Evolutionary conservation across 352 stramenopile genomes (phyloP).

Genomic region (Globisporangium polare): DNA sequence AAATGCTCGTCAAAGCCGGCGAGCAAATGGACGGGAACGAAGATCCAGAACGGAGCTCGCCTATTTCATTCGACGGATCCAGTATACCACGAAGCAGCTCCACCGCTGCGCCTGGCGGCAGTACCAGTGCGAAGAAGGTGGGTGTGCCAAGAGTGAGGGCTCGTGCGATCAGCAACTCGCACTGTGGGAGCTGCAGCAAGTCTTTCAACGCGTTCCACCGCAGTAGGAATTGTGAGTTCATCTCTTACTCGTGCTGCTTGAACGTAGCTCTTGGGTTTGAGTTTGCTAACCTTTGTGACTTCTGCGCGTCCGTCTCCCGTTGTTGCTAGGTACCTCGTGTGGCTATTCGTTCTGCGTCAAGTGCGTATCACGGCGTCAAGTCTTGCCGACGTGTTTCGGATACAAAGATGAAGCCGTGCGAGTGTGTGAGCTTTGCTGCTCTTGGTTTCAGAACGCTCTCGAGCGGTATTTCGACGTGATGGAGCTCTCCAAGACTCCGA

Average conservation of each 20-base stretch:
- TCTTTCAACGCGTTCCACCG: conserved; percentile 74
- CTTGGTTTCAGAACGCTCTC: conserved; percentile 67
- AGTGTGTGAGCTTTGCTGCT: conserved; percentile 51
- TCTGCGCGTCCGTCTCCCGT: background rate
- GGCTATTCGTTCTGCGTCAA: conserved; percentile 65
- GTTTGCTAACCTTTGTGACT: conserved; percentile 1
- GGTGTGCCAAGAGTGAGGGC: conserved; percentile 46
- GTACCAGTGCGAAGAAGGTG: conserved; percentile 5
- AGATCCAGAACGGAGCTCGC: conserved; percentile 11
- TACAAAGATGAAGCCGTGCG: conserved; percentile 42
- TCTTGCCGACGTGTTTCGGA: conserved; percentile 59
- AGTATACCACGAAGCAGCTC: background rate
- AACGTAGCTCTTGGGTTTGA: background rate
- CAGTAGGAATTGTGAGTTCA: conserved; percentile 42
- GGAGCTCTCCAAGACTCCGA: conserved; percentile 27
- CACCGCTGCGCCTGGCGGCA: background rate
- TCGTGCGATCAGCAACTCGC: conserved; percentile 22
- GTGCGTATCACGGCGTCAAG: conserved; percentile 47
- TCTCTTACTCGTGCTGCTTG: background rate
- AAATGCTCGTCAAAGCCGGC: conserved; percentile 43
- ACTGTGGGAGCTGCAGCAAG: conserved; percentile 51
- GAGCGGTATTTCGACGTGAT: conserved; percentile 66
- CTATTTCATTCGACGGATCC: conserved; percentile 10
- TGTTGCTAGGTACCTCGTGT: conserved; percentile 26
- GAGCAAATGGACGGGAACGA: conserved; percentile 38